Conservation (phyloP, 1,139 yeast species). For the Scheffersomyces parashehatae region DNA sequence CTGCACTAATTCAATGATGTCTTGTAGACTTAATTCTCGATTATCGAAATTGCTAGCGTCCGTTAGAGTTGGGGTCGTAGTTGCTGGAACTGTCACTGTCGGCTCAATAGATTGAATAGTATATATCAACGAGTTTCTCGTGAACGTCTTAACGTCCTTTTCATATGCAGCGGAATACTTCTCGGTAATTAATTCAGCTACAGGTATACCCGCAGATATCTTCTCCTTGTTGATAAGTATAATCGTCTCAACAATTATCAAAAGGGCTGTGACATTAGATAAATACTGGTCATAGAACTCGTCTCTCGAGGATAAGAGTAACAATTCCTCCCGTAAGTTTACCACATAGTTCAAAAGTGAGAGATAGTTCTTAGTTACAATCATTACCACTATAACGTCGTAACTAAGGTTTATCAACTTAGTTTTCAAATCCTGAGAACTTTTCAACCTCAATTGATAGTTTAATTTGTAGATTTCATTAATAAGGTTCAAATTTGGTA, state of each 20-base stretch:
- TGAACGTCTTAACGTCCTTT: slow-evolving; percentile 6
- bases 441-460: slow-evolving; percentile 35
- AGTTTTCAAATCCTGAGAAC: slow-evolving; percentile 9
- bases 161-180: slow-evolving; percentile 8
- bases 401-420: slow-evolving; percentile 33
- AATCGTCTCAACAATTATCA: slow-evolving; percentile 17
- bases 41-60: not conserved
- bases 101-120: slow-evolving; percentile 22
- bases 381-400: slow-evolving; percentile 32
- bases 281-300: slow-evolving; percentile 11
- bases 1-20: slow-evolving; percentile 16
- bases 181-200: slow-evolving; percentile 2
- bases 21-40: slow-evolving; percentile 10
- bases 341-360: slow-evolving; percentile 29
- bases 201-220: slow-evolving; percentile 6
- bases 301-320: not conserved
- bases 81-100: slow-evolving; percentile 4
- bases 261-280: slow-evolving; percentile 22
- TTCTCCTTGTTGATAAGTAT: slow-evolving; percentile 1
- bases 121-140: slow-evolving; percentile 16
- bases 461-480: slow-evolving; percentile 44
- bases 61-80: not conserved
- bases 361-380: slow-evolving; percentile 31
- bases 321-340: slow-evolving; percentile 21
- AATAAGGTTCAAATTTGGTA: slow-evolving; percentile 35